Evolutionary conservation across 371 early-diverging fungal species (phyloP), one percentile per base, ranked within the genome.

Genomic region (Mortierella sp.): DNA sequence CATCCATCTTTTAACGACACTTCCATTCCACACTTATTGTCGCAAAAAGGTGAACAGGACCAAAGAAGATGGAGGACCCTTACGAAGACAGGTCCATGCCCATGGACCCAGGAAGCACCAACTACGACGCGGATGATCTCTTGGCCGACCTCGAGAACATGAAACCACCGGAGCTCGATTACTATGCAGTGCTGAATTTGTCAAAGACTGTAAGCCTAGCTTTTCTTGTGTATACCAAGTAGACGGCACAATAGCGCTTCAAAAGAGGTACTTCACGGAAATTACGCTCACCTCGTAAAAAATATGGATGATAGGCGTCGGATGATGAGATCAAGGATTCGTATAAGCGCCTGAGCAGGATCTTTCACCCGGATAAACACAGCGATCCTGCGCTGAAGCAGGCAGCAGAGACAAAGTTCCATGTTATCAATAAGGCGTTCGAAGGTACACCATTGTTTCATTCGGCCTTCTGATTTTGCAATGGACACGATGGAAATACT

Each of bases 331-430:
- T 97, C 34, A 93, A 92, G 72, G 94, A 93, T 41, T 81, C 93
- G 4, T 97, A 95, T 81, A 89, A 90, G 54, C 86, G 91, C 28
- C 72, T 95, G 32, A 92, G 93, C 60, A 83, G 94, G 60, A 86
- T 89, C 23, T 97, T 94, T 69, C 97, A 97, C 68, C 97, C 97
- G 4, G 97, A 97, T 81, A 95, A 93, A 72, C 92, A 91, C 72
- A 80, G 78, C 7, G 84, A 86, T 54, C 83, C 80, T 37, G 73
- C 65, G 37, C 72, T 80, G 37, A 84, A 85, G 56, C 71, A 80
- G 51, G 65, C 85, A 14, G 95, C 97, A 5, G 89, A 94, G 80
- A 72, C 81, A 4, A 82, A 89, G 59, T 97, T 97, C 78, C 94
- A 94, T 65, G 81, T 82, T 17, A 93, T 97, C 56, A 92, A 94